A percentile compares a stretch with the other conserved stretches of the same genome.
Evolutionary conservation across 805 yeast species (phyloP).

Genomic region (Debaryomyces maramus): DNA sequence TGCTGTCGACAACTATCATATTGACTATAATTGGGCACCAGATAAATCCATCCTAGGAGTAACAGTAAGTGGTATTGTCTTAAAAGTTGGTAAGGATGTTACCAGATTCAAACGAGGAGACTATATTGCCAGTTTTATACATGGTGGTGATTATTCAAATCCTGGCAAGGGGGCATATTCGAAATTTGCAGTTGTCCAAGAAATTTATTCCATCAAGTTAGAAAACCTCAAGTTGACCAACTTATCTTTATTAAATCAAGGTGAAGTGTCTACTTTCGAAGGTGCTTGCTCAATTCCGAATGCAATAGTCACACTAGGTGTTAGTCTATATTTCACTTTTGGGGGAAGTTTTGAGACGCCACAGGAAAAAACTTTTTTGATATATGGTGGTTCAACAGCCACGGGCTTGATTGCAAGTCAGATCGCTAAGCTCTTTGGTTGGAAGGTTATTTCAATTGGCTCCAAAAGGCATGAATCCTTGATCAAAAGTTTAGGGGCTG

Average conservation of each 20-base stretch:
- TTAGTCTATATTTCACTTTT: constrained; percentile 2
- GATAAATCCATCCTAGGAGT: constrained; percentile 1
- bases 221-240: background rate
- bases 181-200: constrained; percentile 4
- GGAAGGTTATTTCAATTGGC: constrained; percentile 5
- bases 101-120: constrained; percentile 4
- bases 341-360: constrained; percentile 1
- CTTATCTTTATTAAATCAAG: background rate
- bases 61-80: constrained; percentile 5
- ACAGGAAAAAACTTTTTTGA: constrained; percentile 4
- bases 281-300: constrained; percentile 2
- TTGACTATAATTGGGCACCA: constrained; percentile 5
- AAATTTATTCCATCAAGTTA: constrained; percentile 4
- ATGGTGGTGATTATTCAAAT: constrained; percentile 3
- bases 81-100: constrained; percentile 3
- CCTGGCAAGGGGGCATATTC: constrained; percentile 3
- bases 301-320: background rate
- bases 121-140: constrained; percentile 4
- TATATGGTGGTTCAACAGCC: constrained; percentile 6
- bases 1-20: constrained; percentile 4
- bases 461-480: constrained; percentile 2
- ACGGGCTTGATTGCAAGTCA: constrained; percentile 5
- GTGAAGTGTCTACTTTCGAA: constrained; percentile 2
- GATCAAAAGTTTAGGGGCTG: constrained; percentile 3
- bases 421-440: constrained; percentile 4